These are phyloP conservation scores for Suaeda aralocaspica DNA, from an alignment of 148 eudicot genomes.

Conservation along the genomic window DNA sequence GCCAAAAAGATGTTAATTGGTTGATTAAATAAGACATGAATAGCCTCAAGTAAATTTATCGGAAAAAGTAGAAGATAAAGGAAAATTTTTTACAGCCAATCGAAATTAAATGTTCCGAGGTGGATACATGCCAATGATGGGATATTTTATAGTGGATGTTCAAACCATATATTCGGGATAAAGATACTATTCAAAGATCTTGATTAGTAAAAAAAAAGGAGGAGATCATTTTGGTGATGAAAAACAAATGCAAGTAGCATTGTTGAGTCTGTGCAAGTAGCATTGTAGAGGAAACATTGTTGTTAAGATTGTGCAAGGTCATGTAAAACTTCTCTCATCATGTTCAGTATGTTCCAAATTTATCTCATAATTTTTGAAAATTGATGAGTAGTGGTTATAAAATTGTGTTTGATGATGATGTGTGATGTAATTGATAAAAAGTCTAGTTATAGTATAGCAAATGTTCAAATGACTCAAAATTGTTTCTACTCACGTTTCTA, in stretches of 20 bases:
- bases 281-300: conserved; percentile 23
- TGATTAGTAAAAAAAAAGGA: conserved; percentile 9
- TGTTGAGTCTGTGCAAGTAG: too few species aligned
- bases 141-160: conserved; percentile 21
- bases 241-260: conserved; percentile 21
- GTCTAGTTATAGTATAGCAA: background rate
- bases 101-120: too few species aligned
- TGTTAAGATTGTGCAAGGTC: conserved; percentile 18
- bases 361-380: conserved; percentile 30
- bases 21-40: conserved; percentile 9
- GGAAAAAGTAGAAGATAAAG: conserved; percentile 1
- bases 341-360: conserved; percentile 26
- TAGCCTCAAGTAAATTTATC: conserved; percentile 6
- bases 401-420: conserved; percentile 22
- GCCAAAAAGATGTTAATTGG: conserved; percentile 10
- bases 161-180: conserved; percentile 26
- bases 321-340: conserved; percentile 19
- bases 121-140: background rate
- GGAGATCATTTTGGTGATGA: conserved; percentile 24
- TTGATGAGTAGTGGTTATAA: conserved; percentile 14
- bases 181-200: conserved; percentile 15
- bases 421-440: conserved; percentile 14
- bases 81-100: background rate
- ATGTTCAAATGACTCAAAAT: conserved; percentile 8
- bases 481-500: conserved; percentile 20